Conservation (phyloP, 805 yeast species). For the Candida succiphila region DNA sequence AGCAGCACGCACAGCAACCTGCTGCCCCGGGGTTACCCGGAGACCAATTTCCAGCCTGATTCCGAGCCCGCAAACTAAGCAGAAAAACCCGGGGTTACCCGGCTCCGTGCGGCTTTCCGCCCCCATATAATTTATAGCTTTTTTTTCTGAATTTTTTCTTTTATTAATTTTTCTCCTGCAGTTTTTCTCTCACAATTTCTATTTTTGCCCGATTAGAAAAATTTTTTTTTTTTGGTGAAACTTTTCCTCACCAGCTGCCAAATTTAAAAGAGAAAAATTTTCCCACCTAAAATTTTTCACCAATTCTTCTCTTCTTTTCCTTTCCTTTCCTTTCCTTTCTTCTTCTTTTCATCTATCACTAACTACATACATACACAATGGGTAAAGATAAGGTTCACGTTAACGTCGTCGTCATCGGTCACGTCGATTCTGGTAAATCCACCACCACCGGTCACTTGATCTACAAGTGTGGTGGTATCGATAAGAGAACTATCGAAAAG, state of each 20-base stretch:
- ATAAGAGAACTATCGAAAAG: slow-evolving; percentile 97
- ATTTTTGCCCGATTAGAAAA: background rate
- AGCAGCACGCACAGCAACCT: too few relatives aligned
- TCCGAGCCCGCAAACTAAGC: too few relatives aligned
- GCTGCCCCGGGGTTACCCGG: too few relatives aligned
- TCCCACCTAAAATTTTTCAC: background rate
- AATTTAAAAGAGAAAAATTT: background rate
- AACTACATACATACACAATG: slow-evolving; percentile 17
- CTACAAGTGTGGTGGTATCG: slow-evolving; percentile 99
- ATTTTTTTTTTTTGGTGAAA: slow-evolving; percentile 3
- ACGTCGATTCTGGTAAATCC: slow-evolving; percentile 99
- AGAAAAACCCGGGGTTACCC: too few relatives aligned
- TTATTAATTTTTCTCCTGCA: too few relatives aligned
- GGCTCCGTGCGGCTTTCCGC: too few relatives aligned
- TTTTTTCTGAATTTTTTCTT: too few relatives aligned
- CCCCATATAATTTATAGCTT: too few relatives aligned
- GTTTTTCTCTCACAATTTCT: background rate
- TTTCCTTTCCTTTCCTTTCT: background rate
- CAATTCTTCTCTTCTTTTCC: background rate
- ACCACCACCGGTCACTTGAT: slow-evolving; percentile 99
- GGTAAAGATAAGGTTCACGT: slow-evolving; percentile 97
- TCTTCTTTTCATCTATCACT: background rate
- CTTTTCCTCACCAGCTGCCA: slow-evolving; percentile 1
- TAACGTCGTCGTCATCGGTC: slow-evolving; percentile 99
- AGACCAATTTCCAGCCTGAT: too few relatives aligned